These are phyloP conservation scores for Solanum habrochaites DNA, from an alignment of 257 asterid genomes.

Conservation along the genomic window DNA sequence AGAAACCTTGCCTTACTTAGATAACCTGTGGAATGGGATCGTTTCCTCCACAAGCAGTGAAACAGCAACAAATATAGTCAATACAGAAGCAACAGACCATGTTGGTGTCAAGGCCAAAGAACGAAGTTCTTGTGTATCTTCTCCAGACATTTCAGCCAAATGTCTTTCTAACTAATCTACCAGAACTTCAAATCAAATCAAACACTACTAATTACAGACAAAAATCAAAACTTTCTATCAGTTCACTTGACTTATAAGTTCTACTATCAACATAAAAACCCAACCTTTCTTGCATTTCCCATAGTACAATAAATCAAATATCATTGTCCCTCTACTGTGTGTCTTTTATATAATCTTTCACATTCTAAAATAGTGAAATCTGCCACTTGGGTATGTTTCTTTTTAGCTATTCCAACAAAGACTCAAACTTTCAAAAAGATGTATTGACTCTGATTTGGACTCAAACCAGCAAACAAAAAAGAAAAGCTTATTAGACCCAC, in stretches of 20 bases:
- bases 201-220: neutral
- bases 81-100: conserved; percentile 93
- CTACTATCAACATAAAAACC: neutral
- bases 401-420: neutral
- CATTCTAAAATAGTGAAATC: neutral
- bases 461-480: neutral
- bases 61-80: conserved; percentile 81
- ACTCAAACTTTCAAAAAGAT: neutral
- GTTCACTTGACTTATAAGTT: neutral
- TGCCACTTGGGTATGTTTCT: neutral
- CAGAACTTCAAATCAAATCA: neutral
- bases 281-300: neutral
- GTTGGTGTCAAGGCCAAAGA: conserved; percentile 92
- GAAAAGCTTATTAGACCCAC: neutral
- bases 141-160: conserved; percentile 32
- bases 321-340: neutral
- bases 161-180: neutral
- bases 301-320: neutral
- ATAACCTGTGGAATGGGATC: conserved; percentile 82
- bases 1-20: conserved; percentile 50
- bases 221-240: neutral
- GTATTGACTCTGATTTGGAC: neutral
- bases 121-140: conserved; percentile 42
- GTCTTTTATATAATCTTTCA: neutral
- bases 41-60: conserved; percentile 91